These are phyloP conservation scores for Trichophyton mentagrophytes DNA, from an alignment of 2,329 filamentous ascomycete genomes.

Conservation along the genomic window DNA sequence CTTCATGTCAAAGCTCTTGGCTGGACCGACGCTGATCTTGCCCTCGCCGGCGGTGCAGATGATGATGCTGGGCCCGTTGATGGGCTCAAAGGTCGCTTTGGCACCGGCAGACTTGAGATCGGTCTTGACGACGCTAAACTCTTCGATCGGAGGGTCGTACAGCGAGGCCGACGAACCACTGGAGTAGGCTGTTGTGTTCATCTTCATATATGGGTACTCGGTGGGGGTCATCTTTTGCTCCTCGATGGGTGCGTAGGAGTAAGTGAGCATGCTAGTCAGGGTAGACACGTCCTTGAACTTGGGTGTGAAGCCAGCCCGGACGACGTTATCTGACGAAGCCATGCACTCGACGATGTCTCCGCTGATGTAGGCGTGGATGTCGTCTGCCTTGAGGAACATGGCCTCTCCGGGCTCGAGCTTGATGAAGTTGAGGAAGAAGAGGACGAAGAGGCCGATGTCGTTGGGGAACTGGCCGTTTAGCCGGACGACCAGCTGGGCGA, in stretches of 20 bases:
- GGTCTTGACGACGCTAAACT: slow-evolving; percentile 81
- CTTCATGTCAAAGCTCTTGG: slow-evolving; percentile 59
- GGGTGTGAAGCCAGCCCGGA: slow-evolving; percentile 90
- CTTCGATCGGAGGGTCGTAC: slow-evolving; percentile 93
- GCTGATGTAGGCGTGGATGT: slow-evolving; percentile 78
- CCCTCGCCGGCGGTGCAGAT: slow-evolving; percentile 80
- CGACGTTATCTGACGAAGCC: slow-evolving; percentile 97
- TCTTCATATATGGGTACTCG: slow-evolving; percentile 72
- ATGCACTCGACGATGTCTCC: slow-evolving; percentile 95
- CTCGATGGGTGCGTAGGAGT: slow-evolving; percentile 85
- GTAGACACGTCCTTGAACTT: slow-evolving; percentile 96
- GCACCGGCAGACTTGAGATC: slow-evolving; percentile 56
- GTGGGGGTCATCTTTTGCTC: slow-evolving; percentile 84
- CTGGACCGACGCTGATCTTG: slow-evolving; percentile 66
- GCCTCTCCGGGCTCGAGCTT: slow-evolving; percentile 79
- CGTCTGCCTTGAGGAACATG: slow-evolving; percentile 89
- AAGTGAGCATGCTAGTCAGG: slow-evolving; percentile 81
- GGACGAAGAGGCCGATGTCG: slow-evolving; percentile 86
- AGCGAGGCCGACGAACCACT: slow-evolving; percentile 59
- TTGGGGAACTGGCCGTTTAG: slow-evolving; percentile 73
- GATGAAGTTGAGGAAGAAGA: slow-evolving; percentile 96
- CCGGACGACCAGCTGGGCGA: slow-evolving; percentile 64
- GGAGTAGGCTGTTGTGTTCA: slow-evolving; percentile 72
- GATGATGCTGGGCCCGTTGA: slow-evolving; percentile 81
- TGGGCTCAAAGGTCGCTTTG: slow-evolving; percentile 76